phyloP scores from a whole-genome alignment of 768 basidiomycete genomes.

The Epithele typhae region DNA sequence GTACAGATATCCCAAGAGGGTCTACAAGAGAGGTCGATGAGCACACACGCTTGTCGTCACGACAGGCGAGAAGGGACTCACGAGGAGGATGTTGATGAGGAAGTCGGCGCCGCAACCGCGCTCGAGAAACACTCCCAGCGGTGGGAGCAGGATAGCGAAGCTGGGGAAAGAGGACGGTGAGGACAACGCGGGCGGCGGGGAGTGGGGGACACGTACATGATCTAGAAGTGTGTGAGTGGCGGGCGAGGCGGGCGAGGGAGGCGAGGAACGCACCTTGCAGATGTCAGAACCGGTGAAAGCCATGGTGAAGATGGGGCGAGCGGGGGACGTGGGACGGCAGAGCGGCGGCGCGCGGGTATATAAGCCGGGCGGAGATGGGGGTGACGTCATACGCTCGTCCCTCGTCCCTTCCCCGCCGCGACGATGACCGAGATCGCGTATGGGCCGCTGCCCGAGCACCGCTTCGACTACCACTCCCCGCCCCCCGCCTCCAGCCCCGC shows the following conservation, averaged over 20 bases:
- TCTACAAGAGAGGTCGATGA: conserved; percentile 26
- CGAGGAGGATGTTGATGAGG: conserved; percentile 71
- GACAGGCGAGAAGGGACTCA: conserved; percentile 20
- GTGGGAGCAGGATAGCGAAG: conserved; percentile 71
- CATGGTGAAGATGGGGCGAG: conserved; percentile 38
- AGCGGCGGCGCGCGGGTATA: conserved; percentile 4
- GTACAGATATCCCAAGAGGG: conserved; percentile 76
- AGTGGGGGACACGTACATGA: conserved; percentile 34
- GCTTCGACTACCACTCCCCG: conserved; percentile 54
- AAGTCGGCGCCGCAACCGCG: conserved; percentile 78
- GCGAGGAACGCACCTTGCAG: conserved; percentile 54
- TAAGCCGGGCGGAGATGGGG: background rate
- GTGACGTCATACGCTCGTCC: conserved; percentile 11
- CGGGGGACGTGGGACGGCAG: conserved; percentile 1
- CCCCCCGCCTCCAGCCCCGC: background rate
- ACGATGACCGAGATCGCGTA: conserved; percentile 16
- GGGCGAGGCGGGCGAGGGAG: background rate
- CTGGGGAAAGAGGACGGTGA: conserved; percentile 28
- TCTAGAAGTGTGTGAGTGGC: conserved; percentile 27
- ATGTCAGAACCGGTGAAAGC: conserved; percentile 70
- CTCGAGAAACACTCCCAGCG: conserved; percentile 86
- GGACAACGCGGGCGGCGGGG: too few relatives aligned
- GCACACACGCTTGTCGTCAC: background rate
- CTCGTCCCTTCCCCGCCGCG: too few relatives aligned
- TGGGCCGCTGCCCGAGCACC: conserved; percentile 31